A percentile compares a stretch with the other conserved stretches of the same genome.
phyloP scores from a whole-genome alignment of 805 yeast species.

The Hermanozyma aechmeae region DNA sequence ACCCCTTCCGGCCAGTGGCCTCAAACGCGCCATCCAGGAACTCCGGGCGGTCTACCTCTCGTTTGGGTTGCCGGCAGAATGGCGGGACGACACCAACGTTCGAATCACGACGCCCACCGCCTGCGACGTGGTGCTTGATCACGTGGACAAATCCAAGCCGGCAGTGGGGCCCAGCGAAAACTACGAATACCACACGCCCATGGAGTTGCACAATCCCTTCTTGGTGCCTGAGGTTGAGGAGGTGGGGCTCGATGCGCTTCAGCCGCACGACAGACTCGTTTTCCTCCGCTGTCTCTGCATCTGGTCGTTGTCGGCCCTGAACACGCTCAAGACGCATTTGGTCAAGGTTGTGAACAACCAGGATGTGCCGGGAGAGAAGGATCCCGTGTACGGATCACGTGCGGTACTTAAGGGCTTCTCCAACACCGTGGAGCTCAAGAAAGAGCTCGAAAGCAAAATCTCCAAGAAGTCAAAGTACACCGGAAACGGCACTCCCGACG shows the following conservation, averaged over 20 bases:
- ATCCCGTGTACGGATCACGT: slow-evolving; percentile 26
- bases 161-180: slow-evolving; percentile 9
- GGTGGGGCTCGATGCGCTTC: too few species aligned
- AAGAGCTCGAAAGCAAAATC: slow-evolving; percentile 21
- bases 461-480: slow-evolving; percentile 14
- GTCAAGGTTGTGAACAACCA: slow-evolving; percentile 16
- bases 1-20: slow-evolving; percentile 14
- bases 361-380: slow-evolving; percentile 30
- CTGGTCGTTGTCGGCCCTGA: slow-evolving; percentile 28
- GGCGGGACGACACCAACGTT: slow-evolving; percentile 18
- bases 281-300: slow-evolving; percentile 25
- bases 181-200: slow-evolving; percentile 8
- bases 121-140: slow-evolving; percentile 4
- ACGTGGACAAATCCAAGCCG: slow-evolving; percentile 17
- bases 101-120: slow-evolving; percentile 2
- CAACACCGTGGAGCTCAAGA: slow-evolving; percentile 19
- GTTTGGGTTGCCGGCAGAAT: slow-evolving; percentile 30
- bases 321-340: slow-evolving; percentile 17
- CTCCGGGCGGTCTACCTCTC: slow-evolving; percentile 16
- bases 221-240: too few species aligned
- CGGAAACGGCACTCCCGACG: slow-evolving; percentile 1
- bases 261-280: slow-evolving; percentile 25
- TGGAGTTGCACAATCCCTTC: slow-evolving; percentile 9
- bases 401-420: slow-evolving; percentile 26
- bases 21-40: slow-evolving; percentile 22